phyloP scores from a whole-genome alignment of 1,284 basidiomycete species.

The Boletus smithii region DNA sequence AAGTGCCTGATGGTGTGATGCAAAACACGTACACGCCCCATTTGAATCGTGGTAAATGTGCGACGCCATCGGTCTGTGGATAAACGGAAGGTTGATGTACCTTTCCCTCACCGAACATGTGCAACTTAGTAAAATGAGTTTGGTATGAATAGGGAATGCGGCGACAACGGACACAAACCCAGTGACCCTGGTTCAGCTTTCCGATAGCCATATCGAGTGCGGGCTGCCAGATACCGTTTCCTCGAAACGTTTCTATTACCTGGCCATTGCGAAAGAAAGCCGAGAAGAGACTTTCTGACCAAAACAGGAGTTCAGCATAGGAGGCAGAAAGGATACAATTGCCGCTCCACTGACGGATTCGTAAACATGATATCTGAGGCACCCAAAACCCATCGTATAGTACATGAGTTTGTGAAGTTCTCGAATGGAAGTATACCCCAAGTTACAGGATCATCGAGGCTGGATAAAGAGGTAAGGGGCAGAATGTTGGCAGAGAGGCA shows the following conservation, averaged over 20 bases:
- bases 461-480: constrained; percentile 29
- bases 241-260: constrained; percentile 90
- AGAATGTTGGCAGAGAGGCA: constrained; percentile 4
- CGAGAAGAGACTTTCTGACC: constrained; percentile 63
- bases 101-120: constrained; percentile 92
- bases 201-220: constrained; percentile 82
- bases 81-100: constrained; percentile 75
- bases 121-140: constrained; percentile 54
- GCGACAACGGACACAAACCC: constrained; percentile 54
- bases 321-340: constrained; percentile 4
- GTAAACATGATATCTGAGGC: constrained; percentile 97
- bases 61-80: constrained; percentile 37
- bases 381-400: constrained; percentile 81
- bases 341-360: constrained; percentile 61
- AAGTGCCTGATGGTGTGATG: constrained; percentile 2
- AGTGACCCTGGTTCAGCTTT: constrained; percentile 77
- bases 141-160: constrained; percentile 3
- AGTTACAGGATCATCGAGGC: constrained; percentile 73
- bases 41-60: constrained; percentile 79
- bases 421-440: constrained; percentile 78
- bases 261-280: constrained; percentile 89
- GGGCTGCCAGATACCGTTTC: constrained; percentile 85
- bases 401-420: constrained; percentile 57
- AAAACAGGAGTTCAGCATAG: constrained; percentile 16
- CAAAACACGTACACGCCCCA: constrained; percentile 84